A percentile compares a stretch with the other conserved stretches of the same genome.
Evolutionary conservation across 805 yeast genomes (phyloP).

Genomic region (Yarrowia sp.): DNA sequence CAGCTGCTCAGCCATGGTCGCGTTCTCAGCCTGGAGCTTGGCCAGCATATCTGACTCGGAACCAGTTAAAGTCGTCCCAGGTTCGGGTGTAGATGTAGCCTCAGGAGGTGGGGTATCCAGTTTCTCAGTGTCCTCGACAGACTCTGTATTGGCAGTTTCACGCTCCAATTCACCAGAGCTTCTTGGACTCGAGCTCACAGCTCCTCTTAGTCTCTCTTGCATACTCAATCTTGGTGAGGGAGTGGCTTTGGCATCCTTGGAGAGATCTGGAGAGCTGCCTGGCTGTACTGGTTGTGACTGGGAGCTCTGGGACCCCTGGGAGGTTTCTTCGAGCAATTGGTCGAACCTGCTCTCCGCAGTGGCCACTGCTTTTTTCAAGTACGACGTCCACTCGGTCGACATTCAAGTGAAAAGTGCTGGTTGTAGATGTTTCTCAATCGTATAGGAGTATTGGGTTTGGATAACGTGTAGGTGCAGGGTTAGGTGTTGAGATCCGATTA

Average conservation of each 20-base stretch:
- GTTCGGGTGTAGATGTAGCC: too few species aligned
- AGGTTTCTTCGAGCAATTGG: conserved; percentile 30
- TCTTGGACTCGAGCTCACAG: conserved; percentile 21
- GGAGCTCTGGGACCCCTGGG: conserved; percentile 12
- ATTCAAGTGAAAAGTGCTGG: not conserved
- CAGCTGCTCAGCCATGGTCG: conserved; percentile 41
- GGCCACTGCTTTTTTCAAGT: conserved; percentile 36
- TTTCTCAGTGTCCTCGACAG: not conserved
- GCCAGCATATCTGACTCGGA: not conserved
- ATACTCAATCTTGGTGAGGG: conserved; percentile 26
- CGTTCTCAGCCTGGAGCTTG: conserved; percentile 8
- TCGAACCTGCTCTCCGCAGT: conserved; percentile 31
- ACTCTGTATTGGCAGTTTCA: not conserved
- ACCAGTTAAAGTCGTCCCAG: not conserved
- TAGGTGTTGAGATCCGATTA: not conserved
- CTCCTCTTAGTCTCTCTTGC: conserved; percentile 29
- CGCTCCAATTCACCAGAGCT: conserved; percentile 14
- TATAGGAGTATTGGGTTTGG: conserved; percentile 14
- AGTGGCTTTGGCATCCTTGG: not conserved
- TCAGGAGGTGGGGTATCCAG: not conserved
- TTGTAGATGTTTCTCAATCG: not conserved
- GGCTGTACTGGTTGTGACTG: not conserved
- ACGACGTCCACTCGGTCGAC: conserved; percentile 35
- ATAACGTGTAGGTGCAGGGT: conserved; percentile 25
- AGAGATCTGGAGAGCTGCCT: conserved; percentile 1